Conservation (phyloP, 2,329 filamentous ascomycete genomes). For the Fusarium burgessii region DNA sequence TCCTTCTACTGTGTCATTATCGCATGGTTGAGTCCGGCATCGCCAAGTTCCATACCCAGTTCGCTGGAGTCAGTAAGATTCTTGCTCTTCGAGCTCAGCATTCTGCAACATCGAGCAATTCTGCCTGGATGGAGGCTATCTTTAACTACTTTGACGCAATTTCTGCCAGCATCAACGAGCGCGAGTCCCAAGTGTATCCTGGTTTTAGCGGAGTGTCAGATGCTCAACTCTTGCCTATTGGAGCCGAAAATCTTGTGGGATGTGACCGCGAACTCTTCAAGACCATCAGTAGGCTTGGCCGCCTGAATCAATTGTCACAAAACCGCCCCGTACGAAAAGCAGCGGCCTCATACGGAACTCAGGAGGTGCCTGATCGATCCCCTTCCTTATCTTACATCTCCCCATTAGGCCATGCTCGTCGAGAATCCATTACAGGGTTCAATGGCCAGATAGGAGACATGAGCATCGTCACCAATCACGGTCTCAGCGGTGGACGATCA, state of each 20-base stretch:
- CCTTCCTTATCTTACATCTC: slow-evolving; percentile 56
- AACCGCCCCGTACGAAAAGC: slow-evolving; percentile 64
- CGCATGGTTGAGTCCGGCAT: slow-evolving; percentile 94
- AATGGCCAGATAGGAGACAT: slow-evolving; percentile 47
- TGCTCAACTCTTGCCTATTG: slow-evolving; percentile 64
- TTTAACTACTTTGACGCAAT: slow-evolving; percentile 97
- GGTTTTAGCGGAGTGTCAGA: slow-evolving; percentile 70
- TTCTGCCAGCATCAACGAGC: slow-evolving; percentile 90
- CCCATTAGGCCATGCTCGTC: slow-evolving; percentile 58
- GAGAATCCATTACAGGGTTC: slow-evolving; percentile 47
- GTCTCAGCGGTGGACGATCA: slow-evolving; percentile 77
- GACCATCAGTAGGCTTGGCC: slow-evolving; percentile 83
- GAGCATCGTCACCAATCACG: slow-evolving; percentile 61
- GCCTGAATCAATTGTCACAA: slow-evolving; percentile 86
- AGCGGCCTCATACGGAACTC: slow-evolving; percentile 22
- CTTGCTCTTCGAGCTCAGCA: slow-evolving; percentile 75
- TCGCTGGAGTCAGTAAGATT: slow-evolving; percentile 92
- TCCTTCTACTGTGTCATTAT: slow-evolving; percentile 90
- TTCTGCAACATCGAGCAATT: slow-evolving; percentile 68
- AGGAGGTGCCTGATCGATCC: slow-evolving; percentile 44
- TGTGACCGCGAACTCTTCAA: slow-evolving; percentile 91
- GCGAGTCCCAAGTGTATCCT: slow-evolving; percentile 83
- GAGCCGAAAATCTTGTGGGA: slow-evolving; percentile 86
- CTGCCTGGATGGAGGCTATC: slow-evolving; percentile 90
- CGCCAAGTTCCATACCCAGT: slow-evolving; percentile 92